Conservation (phyloP, 225 moss, liverwort and hornwort genomes). For the Polytrichum formosum region DNA sequence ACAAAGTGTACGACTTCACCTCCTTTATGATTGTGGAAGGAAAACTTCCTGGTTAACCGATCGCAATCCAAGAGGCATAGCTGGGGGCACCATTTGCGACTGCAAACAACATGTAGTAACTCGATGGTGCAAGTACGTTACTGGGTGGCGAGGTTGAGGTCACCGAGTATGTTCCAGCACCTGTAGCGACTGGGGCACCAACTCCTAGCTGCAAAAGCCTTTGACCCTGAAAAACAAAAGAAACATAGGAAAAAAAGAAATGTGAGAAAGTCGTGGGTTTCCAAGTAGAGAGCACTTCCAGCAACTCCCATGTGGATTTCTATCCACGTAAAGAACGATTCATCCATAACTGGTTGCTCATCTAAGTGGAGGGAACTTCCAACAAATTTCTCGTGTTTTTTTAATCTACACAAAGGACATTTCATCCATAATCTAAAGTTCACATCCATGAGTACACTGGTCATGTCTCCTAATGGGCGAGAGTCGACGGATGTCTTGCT, state of each 20-base stretch:
- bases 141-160: conserved; percentile 21
- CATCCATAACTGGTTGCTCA: too few species aligned
- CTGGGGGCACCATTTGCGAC: conserved; percentile 37
- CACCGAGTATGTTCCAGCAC: conserved; percentile 21
- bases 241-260: background rate
- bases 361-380: background rate
- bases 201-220: conserved; percentile 40
- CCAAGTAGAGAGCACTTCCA: background rate
- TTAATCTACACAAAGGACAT: too few species aligned
- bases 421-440: too few species aligned
- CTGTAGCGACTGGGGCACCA: conserved; percentile 4
- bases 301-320: too few species aligned
- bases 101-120: conserved; percentile 59
- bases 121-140: conserved; percentile 30
- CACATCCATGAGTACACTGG: too few species aligned
- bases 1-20: background rate
- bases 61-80: conserved; percentile 32
- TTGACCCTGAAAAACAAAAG: conserved; percentile 30
- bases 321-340: too few species aligned
- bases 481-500: too few species aligned
- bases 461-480: too few species aligned
- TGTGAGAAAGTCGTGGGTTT: background rate
- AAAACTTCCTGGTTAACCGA: conserved; percentile 7
- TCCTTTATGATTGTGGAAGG: too few species aligned
- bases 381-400: background rate